Evolutionary conservation across 306 rosid genomes (phyloP), one percentile per base, ranked within the genome.

Genomic region (Glycine tomentella): DNA sequence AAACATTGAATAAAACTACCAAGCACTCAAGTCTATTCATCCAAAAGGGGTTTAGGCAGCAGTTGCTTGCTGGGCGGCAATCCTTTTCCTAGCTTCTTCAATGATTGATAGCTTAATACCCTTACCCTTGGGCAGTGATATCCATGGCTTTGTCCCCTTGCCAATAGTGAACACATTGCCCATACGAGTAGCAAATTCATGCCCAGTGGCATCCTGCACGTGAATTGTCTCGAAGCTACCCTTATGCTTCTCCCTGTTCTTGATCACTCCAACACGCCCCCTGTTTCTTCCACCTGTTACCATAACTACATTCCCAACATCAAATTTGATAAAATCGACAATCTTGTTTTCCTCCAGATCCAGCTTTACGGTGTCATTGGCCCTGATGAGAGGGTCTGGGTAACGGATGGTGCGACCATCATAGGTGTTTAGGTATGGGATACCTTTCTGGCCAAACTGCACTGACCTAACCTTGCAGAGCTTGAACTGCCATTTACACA

Each of bases 341-440:
- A 90, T 87, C 84, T 90, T 92, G 91, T 89, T 89, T 79, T 77
- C 86, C 85, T 90, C 95, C 0, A 90, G 73, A 71, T 92, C 98
- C 9, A 92, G 85, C 90, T 94, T 92, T 55, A 94, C 81, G 8
- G 98, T 94, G 88, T 94, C 97, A 15, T 94, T 94, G 0, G 95
- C 98, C 88, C 75, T 86, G 74, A 92, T 89, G 11, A 88, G 34
- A 0, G 98, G 98, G 85, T 94, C 98, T 1, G 98, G 98, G 81
- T 94, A 94, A 64, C 97, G 93, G 84, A 92, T 92, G 2, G 97
- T 94, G 52, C 98, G 89, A 5, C 96, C 98, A 84, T 94, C 98
- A 79, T 88, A 90, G 31, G 94, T 92, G 87, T 94, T 90, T 13
- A 92, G 81, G 80, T 89, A 89, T 14, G 98, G 98, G 48, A 92